phyloP scores from a whole-genome alignment of 2,329 filamentous ascomycete genomes.

The Chaetomium globosum region DNA sequence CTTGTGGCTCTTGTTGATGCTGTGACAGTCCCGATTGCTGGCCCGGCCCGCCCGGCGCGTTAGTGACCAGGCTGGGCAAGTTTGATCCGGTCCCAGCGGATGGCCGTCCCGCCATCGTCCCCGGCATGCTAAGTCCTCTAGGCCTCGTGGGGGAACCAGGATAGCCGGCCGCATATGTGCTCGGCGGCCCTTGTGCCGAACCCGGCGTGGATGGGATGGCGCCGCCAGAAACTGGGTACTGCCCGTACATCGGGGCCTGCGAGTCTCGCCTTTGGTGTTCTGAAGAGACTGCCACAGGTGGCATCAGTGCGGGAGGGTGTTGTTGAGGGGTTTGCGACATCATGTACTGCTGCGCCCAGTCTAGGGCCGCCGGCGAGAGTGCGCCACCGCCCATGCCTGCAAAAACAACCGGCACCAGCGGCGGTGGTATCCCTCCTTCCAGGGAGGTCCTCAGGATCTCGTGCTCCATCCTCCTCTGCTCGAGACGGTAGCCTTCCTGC shows the following conservation, averaged over 20 bases:
- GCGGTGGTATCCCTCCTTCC: slow-evolving; percentile 69
- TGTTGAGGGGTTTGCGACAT: slow-evolving; percentile 52
- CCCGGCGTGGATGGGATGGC: slow-evolving; percentile 50
- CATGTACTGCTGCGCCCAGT: slow-evolving; percentile 70
- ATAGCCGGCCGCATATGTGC: slow-evolving; percentile 48
- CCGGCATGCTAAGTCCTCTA: slow-evolving; percentile 54
- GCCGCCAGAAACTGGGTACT: slow-evolving; percentile 47
- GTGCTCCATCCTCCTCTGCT: slow-evolving; percentile 72
- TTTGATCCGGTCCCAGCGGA: slow-evolving; percentile 42
- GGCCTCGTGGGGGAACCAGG: slow-evolving; percentile 55
- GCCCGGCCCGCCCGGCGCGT: slow-evolving; percentile 45
- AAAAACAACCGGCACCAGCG: slow-evolving; percentile 75
- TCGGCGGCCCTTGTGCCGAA: slow-evolving; percentile 45
- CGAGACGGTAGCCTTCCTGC: slow-evolving; percentile 67
- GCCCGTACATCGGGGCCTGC: slow-evolving; percentile 47
- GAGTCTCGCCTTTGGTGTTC: slow-evolving; percentile 59
- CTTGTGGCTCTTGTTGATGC: slow-evolving; percentile 58
- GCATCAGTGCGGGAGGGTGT: slow-evolving; percentile 55
- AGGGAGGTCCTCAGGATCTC: slow-evolving; percentile 72
- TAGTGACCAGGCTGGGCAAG: slow-evolving; percentile 52
- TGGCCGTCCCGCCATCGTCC: slow-evolving; percentile 45
- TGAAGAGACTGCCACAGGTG: slow-evolving; percentile 55
- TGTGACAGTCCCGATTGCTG: slow-evolving; percentile 56
- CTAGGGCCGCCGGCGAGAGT: slow-evolving; percentile 62
- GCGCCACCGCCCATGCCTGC: slow-evolving; percentile 68